Percentiles rank a stretch among this genome's conserved stretches.
These are phyloP conservation scores for Fusarium papillatum DNA, from an alignment of 2,329 filamentous ascomycete genomes.

Conservation along the genomic window DNA sequence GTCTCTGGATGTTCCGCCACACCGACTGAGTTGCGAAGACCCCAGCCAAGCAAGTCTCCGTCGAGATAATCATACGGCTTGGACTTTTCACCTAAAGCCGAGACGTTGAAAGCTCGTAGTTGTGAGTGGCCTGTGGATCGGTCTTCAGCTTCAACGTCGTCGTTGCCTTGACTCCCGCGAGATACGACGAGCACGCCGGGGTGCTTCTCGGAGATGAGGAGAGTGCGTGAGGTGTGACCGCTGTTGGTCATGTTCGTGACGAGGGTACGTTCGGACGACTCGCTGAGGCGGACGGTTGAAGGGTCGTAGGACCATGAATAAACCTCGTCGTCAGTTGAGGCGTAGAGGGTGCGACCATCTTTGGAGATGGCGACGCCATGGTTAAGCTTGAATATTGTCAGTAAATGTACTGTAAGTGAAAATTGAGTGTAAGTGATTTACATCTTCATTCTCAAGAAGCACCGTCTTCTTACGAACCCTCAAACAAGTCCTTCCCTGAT, in stretches of 20 bases:
- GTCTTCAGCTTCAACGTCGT: slow-evolving; percentile 68
- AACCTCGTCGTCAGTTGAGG: slow-evolving; percentile 70
- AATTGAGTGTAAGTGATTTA: slow-evolving; percentile 38
- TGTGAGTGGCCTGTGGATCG: slow-evolving; percentile 72
- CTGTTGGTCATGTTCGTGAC: slow-evolving; percentile 73
- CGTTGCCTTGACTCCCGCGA: slow-evolving; percentile 72
- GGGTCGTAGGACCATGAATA: slow-evolving; percentile 76
- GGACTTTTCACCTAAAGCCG: slow-evolving; percentile 38
- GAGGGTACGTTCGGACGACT: slow-evolving; percentile 60
- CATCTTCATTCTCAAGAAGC: slow-evolving; percentile 52
- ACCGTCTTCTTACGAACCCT: slow-evolving; percentile 51
- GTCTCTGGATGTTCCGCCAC: slow-evolving; percentile 71
- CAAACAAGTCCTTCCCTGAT: slow-evolving; percentile 58
- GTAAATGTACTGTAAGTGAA: neutral
- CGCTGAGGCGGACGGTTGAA: slow-evolving; percentile 57
- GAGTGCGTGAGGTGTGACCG: slow-evolving; percentile 76
- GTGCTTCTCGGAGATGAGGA: slow-evolving; percentile 69
- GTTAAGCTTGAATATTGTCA: slow-evolving; percentile 60
- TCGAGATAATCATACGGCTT: slow-evolving; percentile 60
- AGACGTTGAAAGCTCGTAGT: slow-evolving; percentile 70
- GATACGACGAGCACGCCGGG: slow-evolving; percentile 74
- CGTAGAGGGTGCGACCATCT: slow-evolving; percentile 67
- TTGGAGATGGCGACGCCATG: slow-evolving; percentile 68
- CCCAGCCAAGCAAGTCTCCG: slow-evolving; percentile 72
- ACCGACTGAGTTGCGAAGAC: slow-evolving; percentile 80